Evolutionary conservation across 805 yeast species (phyloP).

Genomic region (Phaffomyces thermotolerans): DNA sequence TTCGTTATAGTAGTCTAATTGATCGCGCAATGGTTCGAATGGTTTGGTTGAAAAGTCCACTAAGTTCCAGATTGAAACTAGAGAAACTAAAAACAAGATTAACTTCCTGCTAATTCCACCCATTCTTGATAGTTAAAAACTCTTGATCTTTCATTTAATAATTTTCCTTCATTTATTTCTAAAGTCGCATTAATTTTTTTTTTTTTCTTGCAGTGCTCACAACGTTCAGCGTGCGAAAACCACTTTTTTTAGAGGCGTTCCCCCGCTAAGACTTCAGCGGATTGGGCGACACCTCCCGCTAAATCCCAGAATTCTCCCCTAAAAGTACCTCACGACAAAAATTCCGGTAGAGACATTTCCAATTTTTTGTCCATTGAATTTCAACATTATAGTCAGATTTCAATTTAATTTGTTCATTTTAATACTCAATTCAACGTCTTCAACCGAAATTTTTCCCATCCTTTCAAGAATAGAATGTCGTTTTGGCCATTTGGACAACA

Average conservation of each 20-base stretch:
- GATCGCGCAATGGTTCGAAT: conserved; percentile 18
- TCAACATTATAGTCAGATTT: too few relatives aligned
- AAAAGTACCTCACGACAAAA: too few relatives aligned
- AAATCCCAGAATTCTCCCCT: too few relatives aligned
- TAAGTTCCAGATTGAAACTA: conserved; percentile 9
- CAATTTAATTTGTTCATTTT: too few relatives aligned
- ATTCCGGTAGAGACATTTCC: too few relatives aligned
- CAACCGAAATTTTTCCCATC: too few relatives aligned
- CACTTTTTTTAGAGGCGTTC: background rate
- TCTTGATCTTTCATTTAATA: too few relatives aligned
- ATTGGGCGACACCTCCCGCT: too few relatives aligned
- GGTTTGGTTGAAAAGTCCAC: conserved; percentile 19
- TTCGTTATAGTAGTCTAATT: conserved; percentile 5
- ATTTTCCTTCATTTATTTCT: too few relatives aligned
- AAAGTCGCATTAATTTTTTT: too few relatives aligned
- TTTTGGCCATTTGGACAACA: conserved; percentile 40
- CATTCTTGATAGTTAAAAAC: background rate
- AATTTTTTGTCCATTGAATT: too few relatives aligned
- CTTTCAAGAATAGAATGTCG: conserved; percentile 27
- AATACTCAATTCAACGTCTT: background rate
- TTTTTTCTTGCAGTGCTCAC: too few relatives aligned
- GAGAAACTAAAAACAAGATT: conserved; percentile 9
- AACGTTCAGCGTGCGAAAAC: background rate
- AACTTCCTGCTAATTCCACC: conserved; percentile 9
- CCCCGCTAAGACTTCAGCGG: background rate